Conservation (phyloP, 345 rosid genomes). For the Bruguiera gymnorhiza region DNA sequence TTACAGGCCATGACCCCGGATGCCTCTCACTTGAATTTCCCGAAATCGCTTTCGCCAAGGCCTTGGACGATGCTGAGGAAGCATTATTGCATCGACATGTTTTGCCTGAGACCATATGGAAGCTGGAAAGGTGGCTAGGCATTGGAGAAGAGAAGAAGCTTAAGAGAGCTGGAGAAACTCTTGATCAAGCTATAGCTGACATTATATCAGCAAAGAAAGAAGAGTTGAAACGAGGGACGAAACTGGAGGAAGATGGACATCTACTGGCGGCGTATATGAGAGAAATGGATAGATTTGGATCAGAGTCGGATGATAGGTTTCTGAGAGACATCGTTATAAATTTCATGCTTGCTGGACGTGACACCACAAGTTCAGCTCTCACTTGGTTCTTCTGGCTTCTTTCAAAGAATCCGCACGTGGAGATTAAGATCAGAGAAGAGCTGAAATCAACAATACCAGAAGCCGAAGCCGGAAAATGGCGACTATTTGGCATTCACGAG, state of each 20-base stretch:
- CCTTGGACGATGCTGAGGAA: constrained; percentile 53
- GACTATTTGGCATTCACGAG: constrained; percentile 33
- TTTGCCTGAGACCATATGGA: constrained; percentile 60
- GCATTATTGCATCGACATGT: constrained; percentile 55
- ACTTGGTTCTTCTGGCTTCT: constrained; percentile 74
- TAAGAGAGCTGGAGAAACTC: constrained; percentile 35
- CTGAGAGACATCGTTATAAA: constrained; percentile 59
- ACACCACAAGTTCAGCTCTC: constrained; percentile 66
- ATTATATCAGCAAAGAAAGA: constrained; percentile 41
- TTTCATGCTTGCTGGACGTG: constrained; percentile 71
- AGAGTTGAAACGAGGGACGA: constrained; percentile 8
- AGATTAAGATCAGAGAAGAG: constrained; percentile 41
- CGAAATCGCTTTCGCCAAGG: constrained; percentile 37
- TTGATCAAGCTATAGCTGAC: constrained; percentile 34
- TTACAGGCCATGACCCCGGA: constrained; percentile 52
- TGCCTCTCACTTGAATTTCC: constrained; percentile 48
- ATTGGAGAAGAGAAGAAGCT: constrained; percentile 60
- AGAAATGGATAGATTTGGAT: constrained; percentile 26
- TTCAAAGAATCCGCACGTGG: constrained; percentile 29
- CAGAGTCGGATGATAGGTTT: constrained; percentile 39
- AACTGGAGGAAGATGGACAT: constrained; percentile 3
- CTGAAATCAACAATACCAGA: constrained; percentile 15
- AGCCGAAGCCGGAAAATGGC: constrained; percentile 27
- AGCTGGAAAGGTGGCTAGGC: constrained; percentile 47
- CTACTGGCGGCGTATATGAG: constrained; percentile 46